These are phyloP conservation scores for Pythium apleroticum DNA, from an alignment of 352 stramenopile genomes.

Conservation along the genomic window DNA sequence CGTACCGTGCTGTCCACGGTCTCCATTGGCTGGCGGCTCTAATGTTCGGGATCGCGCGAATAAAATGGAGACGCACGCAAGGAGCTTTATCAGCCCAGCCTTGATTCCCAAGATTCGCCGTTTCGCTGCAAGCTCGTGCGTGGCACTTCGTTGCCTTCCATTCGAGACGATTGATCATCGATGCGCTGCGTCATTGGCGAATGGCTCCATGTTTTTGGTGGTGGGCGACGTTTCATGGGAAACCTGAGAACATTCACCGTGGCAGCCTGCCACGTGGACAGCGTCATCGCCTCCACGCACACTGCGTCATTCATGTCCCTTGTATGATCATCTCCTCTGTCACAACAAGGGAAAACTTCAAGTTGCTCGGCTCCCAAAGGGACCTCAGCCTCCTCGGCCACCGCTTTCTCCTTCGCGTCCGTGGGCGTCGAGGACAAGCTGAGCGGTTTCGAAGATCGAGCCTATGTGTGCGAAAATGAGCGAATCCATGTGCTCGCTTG, in stretches of 20 bases:
- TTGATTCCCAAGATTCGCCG: constrained; percentile 8
- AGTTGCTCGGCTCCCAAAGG: background rate
- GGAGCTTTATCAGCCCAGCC: background rate
- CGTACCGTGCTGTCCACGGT: too few relatives aligned
- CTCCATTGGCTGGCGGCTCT: constrained; percentile 2
- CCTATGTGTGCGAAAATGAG: background rate
- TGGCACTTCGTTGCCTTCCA: background rate
- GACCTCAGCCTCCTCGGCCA: too few relatives aligned
- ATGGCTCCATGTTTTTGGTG: constrained; percentile 20
- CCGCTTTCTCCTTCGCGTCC: background rate
- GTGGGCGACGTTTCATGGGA: constrained; percentile 9
- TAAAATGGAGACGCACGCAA: constrained; percentile 1
- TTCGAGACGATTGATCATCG: too few relatives aligned
- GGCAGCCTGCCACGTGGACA: constrained; percentile 13
- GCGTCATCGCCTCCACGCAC: constrained; percentile 23
- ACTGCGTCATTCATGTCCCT: constrained; percentile 25
- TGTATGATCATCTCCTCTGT: background rate
- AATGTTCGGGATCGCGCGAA: background rate
- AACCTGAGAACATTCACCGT: constrained; percentile 14
- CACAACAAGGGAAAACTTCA: constrained; percentile 6
- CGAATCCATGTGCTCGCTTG: too few relatives aligned
- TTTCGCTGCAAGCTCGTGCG: background rate
- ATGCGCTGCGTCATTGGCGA: background rate
- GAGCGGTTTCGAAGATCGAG: background rate
- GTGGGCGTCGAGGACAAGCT: too few relatives aligned